These are phyloP conservation scores for Silene uniflora DNA, from an alignment of 148 eudicot genomes.

Conservation along the genomic window DNA sequence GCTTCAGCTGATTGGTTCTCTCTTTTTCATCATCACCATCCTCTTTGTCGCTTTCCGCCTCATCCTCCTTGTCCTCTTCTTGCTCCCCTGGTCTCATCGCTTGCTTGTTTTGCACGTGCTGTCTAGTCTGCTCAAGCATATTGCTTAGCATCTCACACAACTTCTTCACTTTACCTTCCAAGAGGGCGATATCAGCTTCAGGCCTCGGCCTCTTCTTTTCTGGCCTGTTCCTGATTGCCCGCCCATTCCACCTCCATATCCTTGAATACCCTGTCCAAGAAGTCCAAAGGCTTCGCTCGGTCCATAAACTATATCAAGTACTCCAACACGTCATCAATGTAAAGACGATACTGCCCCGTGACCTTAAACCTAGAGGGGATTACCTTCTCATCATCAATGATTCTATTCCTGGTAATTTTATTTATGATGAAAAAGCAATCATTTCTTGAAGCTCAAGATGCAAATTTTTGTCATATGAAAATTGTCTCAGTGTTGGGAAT, in stretches of 20 bases:
- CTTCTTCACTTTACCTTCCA: conserved; percentile 8
- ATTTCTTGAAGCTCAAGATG: no score
- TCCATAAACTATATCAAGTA: conserved; percentile 9
- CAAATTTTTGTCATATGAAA: no score
- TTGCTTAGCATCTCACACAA: neutral
- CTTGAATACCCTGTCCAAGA: neutral
- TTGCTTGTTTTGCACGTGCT: neutral
- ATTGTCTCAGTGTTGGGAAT: no score
- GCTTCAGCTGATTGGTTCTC: neutral
- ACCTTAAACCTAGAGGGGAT: conserved; percentile 3
- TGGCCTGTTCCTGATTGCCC: neutral
- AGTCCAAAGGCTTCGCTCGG: neutral
- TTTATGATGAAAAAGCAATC: no score
- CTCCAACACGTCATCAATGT: neutral
- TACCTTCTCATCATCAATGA: neutral
- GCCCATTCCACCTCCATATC: neutral
- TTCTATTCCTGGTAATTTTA: no score
- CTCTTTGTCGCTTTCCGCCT: neutral
- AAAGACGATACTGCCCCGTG: neutral
- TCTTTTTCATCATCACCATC: neutral
- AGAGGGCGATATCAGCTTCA: neutral
- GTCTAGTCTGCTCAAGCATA: neutral
- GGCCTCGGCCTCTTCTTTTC: neutral
- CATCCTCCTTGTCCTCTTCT: neutral
- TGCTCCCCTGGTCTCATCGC: neutral